Percentiles rank a stretch among this genome's conserved stretches.
phyloP scores from a whole-genome alignment of 129 eudicot species.

The Cynara cardunculus region DNA sequence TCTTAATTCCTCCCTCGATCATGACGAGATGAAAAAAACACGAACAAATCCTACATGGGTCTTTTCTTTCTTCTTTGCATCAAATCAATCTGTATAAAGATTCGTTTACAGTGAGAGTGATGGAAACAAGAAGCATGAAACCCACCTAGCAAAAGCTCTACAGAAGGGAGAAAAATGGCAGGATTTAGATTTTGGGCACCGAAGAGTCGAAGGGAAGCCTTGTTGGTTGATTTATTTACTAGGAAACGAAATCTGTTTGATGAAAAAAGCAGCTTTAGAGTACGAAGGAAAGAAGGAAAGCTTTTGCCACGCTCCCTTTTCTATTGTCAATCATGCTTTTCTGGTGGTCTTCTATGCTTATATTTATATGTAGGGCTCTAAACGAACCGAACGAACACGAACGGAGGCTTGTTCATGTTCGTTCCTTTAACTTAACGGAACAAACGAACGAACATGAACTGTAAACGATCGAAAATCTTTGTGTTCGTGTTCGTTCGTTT shows the following conservation, averaged over 20 bases:
- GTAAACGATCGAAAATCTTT: too few species aligned
- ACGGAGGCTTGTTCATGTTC: too few species aligned
- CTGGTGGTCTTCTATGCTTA: neutral
- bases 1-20: neutral
- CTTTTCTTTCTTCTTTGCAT: conserved; percentile 15
- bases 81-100: conserved; percentile 25
- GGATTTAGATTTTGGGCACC: neutral
- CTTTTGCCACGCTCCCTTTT: conserved; percentile 15
- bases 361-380: too few species aligned
- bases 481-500: too few species aligned
- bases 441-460: too few species aligned
- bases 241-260: neutral
- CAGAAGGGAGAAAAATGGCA: neutral
- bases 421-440: too few species aligned
- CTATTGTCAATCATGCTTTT: conserved; percentile 1
- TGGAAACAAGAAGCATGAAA: neutral
- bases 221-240: neutral
- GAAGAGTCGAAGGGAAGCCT: neutral
- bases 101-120: conserved; percentile 11
- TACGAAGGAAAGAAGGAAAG: conserved; percentile 16
- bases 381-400: too few species aligned
- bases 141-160: neutral
- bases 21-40: conserved; percentile 14
- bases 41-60: conserved; percentile 3
- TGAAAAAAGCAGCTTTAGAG: conserved; percentile 7